Base-by-base conservation (phyloP, 176 grass and related monocot genomes). In the Aegilops bicornis region DNA sequence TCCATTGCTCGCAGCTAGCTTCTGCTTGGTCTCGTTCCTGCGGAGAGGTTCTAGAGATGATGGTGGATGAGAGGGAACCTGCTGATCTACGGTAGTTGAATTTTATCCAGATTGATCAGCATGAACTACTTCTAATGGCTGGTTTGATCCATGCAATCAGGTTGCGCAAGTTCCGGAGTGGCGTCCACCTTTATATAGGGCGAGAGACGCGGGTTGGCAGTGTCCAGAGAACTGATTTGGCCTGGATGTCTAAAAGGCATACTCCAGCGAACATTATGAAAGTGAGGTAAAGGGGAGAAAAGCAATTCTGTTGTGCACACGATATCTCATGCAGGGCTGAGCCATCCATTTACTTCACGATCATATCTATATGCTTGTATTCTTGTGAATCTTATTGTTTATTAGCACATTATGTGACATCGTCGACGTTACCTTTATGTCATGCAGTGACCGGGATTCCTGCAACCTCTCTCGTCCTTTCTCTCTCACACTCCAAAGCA, bases 1-100 rank as follows among this genome's bases (percentile, higher is more conserved):
- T 37, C 89, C 89, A 91, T 91, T 23, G 54, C 56, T 22, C 4
- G 36, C 70, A 70, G 25, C 63, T 65, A 4, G 25, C 22, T 76
- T 50, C 19, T 22, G 32, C 19, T 70, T 35, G 67, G 14, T 65
- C 37, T 54, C 84, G 73, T 7, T 47, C 63, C 13, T 31, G 54
- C 16, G 76, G 39, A 42, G 25, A 65, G 61, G 15, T 11, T 64
- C 1, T 76, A 29, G 43, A 20, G 11, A 73, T 45, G n/a, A 15
- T n/a, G 22, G 10, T 71, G 68, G 48, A 20, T 64, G 71, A 66
- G 37, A 80, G 83, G 47, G 73, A 60, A 32, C 20, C 80, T 54
- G 50, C 50, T 54, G 48, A 50, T 50, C 48, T 50, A 50, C 50
- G 16, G 0, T 58, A 6, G 14, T 54, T 1, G 20, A 47, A 19